phyloP scores from a whole-genome alignment of 2,329 filamentous ascomycete genomes.

The Hypoxylon rubiginosum region DNA sequence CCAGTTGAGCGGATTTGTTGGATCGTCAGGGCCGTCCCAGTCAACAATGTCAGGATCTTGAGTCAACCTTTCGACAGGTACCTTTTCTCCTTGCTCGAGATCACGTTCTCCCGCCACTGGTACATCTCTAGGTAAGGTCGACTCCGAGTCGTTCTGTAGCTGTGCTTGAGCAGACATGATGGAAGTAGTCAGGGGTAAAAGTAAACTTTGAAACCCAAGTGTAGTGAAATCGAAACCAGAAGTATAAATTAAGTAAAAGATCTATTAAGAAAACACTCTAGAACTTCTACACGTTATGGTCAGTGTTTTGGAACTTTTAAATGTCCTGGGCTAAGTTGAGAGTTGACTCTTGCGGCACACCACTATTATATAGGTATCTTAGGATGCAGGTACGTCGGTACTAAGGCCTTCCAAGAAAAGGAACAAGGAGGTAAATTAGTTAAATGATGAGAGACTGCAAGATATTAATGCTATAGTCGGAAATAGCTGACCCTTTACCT shows the following conservation, averaged over 20 bases:
- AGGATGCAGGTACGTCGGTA: not conserved
- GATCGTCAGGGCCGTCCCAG: conserved; percentile 70
- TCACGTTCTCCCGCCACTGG: conserved; percentile 9
- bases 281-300: not conserved
- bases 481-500: conserved; percentile 11
- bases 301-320: not conserved
- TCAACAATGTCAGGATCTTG: conserved; percentile 68
- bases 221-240: not conserved
- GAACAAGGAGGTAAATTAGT: not conserved
- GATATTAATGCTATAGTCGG: conserved; percentile 7
- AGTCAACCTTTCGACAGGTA: not conserved
- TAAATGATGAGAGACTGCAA: not conserved
- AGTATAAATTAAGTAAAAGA: not conserved
- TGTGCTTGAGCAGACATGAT: conserved; percentile 13
- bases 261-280: not conserved
- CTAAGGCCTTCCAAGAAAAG: too few species aligned
- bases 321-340: not conserved
- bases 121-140: not conserved
- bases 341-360: not conserved
- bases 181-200: not conserved
- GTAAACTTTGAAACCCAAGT: too few species aligned
- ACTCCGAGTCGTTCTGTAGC: not conserved
- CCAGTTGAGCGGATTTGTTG: conserved; percentile 78
- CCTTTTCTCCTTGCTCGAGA: conserved; percentile 12
- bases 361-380: not conserved